Evolutionary conservation across 768 basidiomycete species (phyloP), one percentile per base, ranked within the genome.

Genomic region (Kwoniella europaea): DNA sequence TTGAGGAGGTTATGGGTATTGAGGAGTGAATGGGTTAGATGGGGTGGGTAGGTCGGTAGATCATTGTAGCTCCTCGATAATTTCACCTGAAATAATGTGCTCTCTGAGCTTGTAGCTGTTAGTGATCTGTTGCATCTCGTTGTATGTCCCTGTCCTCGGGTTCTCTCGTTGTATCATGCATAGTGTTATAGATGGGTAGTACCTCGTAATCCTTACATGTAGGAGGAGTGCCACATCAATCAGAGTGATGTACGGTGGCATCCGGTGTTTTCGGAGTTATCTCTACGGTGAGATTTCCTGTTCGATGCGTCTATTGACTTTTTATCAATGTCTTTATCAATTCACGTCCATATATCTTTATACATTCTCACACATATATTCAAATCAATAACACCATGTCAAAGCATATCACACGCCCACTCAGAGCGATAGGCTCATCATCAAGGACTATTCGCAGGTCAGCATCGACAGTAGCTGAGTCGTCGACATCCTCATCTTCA

Each of bases 1-100:
- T 4, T 76, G 46, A 68, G 53, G 57, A 56, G 75, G 55, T 53
- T 79, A n/a, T 71, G 66, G 68, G 29, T 18, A 0, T 43, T 79
- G 20, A 58, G 70, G 22, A 18, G 56, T 4, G 73, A 76, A 42
- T 79, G 77, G 77, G 20, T 22, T 4, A 63, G 73, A 61, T 76
- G 68, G 68, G 68, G 59, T 53, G 54, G 54, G 46, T 18, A 15
- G 13, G 18, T 15, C 7, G 5, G 12, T 10, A 50, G 9, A 18
- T 15, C 46, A 50, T 50, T 50, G 46, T 46, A 46, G 44, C 44
- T 27, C 27, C 27, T 27, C 27, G 27, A 27, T 27, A 27, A 27
- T 27, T 4, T 27, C 27, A 27, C 2, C 4, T 27, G 27, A 27
- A 4, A 27, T 27, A 35, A 35, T 35, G 35, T 35, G 4, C 35